Conservation (phyloP, 257 asterid species). For the Solanum etuberosum region DNA sequence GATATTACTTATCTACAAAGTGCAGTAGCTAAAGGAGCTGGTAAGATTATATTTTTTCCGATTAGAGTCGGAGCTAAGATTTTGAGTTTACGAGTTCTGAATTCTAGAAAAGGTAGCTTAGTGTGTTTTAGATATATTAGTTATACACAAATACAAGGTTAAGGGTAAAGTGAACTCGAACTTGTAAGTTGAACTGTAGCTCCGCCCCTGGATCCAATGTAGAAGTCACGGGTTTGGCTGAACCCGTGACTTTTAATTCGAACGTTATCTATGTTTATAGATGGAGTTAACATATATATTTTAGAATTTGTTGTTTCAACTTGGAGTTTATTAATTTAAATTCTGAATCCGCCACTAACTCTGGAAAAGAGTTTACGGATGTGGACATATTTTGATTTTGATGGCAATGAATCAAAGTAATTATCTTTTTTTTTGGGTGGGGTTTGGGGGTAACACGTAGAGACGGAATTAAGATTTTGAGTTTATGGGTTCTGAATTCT, state of each 20-base stretch:
- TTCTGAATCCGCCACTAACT: not conserved
- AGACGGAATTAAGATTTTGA: not conserved
- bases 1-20: constrained; percentile 13
- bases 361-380: not conserved
- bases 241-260: not conserved
- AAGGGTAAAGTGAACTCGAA: not conserved
- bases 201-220: not conserved
- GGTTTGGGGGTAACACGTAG: no score
- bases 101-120: not conserved
- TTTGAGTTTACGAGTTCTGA: not conserved
- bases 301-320: not conserved
- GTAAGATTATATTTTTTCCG: not conserved
- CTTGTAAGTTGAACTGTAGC: not conserved
- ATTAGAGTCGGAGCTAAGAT: not conserved
- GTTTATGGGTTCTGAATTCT: not conserved
- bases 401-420: not conserved
- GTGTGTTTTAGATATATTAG: not conserved
- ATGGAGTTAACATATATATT: not conserved
- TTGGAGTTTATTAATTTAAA: not conserved
- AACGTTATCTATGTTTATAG: not conserved
- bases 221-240: not conserved
- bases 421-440: not conserved
- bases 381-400: not conserved
- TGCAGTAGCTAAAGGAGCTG: constrained; percentile 38
- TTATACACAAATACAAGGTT: not conserved